phyloP scores from a whole-genome alignment of 768 basidiomycete species.

The Rubroboletus satanas region DNA sequence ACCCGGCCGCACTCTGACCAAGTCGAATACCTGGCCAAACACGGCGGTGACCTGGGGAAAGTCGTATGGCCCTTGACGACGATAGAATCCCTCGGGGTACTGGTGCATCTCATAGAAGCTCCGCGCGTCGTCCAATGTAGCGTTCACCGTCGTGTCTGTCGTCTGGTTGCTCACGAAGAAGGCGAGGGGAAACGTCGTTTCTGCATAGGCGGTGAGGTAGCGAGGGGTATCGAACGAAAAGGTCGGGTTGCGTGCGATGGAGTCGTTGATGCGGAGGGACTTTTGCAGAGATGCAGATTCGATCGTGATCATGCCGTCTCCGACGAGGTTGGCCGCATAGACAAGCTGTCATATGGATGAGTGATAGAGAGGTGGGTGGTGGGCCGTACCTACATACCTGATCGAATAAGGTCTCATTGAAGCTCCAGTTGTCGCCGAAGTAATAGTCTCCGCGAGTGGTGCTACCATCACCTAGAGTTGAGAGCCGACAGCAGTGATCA shows the following conservation, averaged over 20 bases:
- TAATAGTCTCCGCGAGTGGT: constrained; percentile 25
- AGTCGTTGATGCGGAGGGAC: constrained; percentile 21
- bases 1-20: constrained; percentile 14
- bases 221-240: constrained; percentile 22
- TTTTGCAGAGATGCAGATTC: constrained; percentile 23
- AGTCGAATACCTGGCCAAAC: neutral
- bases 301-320: constrained; percentile 18
- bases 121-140: constrained; percentile 12
- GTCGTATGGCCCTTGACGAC: constrained; percentile 18
- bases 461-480: constrained; percentile 21
- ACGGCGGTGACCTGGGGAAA: neutral
- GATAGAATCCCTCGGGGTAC: constrained; percentile 21
- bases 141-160: constrained; percentile 14
- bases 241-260: constrained; percentile 23
- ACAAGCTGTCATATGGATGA: constrained; percentile 11
- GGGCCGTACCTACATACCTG: constrained; percentile 2
- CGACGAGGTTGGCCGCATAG: constrained; percentile 18
- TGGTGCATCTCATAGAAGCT: constrained; percentile 17
- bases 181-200: constrained; percentile 21
- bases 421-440: constrained; percentile 23
- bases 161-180: constrained; percentile 25
- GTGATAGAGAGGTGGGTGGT: neutral
- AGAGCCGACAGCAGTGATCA: neutral
- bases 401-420: constrained; percentile 26
- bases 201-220: constrained; percentile 21